These are phyloP conservation scores for Terfezia claveryi DNA, from an alignment of 495 filamentous ascomycete species.

Conservation along the genomic window DNA sequence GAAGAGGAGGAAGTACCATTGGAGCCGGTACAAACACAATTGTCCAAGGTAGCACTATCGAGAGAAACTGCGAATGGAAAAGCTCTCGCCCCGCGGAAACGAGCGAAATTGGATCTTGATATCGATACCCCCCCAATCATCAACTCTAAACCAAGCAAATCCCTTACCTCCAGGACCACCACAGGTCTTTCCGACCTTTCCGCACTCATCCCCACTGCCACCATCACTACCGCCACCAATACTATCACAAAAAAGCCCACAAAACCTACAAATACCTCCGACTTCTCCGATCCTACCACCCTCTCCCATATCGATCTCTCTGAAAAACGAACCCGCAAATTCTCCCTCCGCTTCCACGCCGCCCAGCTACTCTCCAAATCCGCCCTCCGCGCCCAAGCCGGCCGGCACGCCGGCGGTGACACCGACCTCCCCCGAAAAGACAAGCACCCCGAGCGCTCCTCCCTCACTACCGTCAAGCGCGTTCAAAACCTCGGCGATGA, in stretches of 20 bases:
- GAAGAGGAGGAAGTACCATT: slow-evolving; percentile 20
- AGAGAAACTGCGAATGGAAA: slow-evolving; percentile 1
- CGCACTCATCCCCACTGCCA: neutral
- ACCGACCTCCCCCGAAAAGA: slow-evolving; percentile 79
- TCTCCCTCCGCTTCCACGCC: slow-evolving; percentile 84
- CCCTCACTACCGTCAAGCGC: slow-evolving; percentile 38
- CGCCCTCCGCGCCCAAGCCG: slow-evolving; percentile 61
- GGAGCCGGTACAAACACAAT: slow-evolving; percentile 15
- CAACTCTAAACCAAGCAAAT: neutral
- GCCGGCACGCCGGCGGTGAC: slow-evolving; percentile 72
- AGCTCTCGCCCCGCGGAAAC: neutral
- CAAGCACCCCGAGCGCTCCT: slow-evolving; percentile 60
- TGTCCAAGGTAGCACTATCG: slow-evolving; percentile 1
- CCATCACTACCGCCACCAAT: neutral
- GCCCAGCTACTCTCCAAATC: slow-evolving; percentile 85
- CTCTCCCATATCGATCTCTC: slow-evolving; percentile 43
- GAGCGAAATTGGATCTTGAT: neutral
- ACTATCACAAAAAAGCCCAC: slow-evolving; percentile 27
- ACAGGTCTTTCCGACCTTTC: neutral
- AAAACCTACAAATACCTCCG: slow-evolving; percentile 25
- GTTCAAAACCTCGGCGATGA: slow-evolving; percentile 20
- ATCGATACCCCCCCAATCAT: too few species aligned
- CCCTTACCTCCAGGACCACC: neutral
- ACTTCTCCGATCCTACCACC: slow-evolving; percentile 44
- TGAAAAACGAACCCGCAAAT: slow-evolving; percentile 69